phyloP scores from a whole-genome alignment of 345 rosid genomes.

The Murraya paniculata region DNA sequence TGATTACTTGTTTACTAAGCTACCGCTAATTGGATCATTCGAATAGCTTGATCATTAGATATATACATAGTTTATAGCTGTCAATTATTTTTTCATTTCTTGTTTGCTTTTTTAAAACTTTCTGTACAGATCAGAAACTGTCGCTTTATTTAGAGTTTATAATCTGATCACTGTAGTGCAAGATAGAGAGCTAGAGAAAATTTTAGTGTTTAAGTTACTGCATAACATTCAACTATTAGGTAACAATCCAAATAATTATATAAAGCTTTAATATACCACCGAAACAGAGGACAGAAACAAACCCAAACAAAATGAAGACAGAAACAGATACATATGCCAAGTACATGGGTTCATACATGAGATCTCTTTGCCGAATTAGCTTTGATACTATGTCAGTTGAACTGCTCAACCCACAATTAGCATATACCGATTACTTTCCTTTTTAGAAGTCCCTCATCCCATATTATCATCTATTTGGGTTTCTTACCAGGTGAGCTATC shows the following conservation, averaged over 20 bases:
- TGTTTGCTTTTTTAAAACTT: background rate
- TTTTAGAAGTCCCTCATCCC: background rate
- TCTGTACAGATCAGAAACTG: background rate
- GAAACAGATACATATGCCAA: too few species aligned
- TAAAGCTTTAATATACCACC: background rate
- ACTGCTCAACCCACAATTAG: background rate
- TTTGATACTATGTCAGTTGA: background rate
- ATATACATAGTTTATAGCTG: background rate
- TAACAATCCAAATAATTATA: background rate
- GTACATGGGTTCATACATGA: background rate
- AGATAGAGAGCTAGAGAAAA: background rate
- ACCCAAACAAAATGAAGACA: background rate
- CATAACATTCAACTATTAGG: too few species aligned
- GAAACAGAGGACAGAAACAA: background rate
- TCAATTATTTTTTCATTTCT: background rate
- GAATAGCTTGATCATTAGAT: background rate
- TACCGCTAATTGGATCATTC: background rate
- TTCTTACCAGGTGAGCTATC: background rate
- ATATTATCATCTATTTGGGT: background rate
- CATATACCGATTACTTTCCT: background rate
- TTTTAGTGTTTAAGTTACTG: background rate
- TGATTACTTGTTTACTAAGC: background rate
- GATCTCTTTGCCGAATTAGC: background rate
- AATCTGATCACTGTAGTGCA: background rate
- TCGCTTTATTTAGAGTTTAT: background rate